These are phyloP conservation scores for Scenedesmus sp. DNA, from an alignment of 163 green algal genomes.

Conservation along the genomic window DNA sequence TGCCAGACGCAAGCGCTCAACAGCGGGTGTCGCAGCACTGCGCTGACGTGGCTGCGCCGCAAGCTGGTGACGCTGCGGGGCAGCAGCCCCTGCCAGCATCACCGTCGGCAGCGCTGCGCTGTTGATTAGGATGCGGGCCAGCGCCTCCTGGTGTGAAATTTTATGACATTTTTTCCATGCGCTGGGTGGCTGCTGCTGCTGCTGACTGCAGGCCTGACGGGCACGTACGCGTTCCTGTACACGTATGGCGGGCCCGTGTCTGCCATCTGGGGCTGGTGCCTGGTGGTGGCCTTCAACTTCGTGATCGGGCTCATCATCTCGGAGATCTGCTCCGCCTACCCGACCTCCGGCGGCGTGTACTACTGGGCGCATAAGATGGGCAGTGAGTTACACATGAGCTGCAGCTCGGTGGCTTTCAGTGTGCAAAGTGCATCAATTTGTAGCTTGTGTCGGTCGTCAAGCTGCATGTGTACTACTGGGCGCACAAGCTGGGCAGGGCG, in stretches of 20 bases:
- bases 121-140: too few species aligned
- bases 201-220: constrained; percentile 50
- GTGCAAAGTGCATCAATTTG: too few species aligned
- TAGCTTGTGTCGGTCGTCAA: too few species aligned
- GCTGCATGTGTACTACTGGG: constrained; percentile 65
- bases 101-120: not conserved
- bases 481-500: constrained; percentile 51
- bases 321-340: constrained; percentile 61
- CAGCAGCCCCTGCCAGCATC: not conserved
- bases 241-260: constrained; percentile 56
- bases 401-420: too few species aligned
- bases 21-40: too few species aligned
- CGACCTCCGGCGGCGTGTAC: constrained; percentile 59
- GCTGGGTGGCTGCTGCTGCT: not conserved
- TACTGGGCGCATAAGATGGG: constrained; percentile 59
- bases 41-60: too few species aligned
- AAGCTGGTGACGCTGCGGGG: not conserved
- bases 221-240: constrained; percentile 57
- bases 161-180: too few species aligned
- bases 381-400: not conserved
- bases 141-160: too few species aligned
- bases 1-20: not conserved
- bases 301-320: constrained; percentile 55
- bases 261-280: constrained; percentile 57
- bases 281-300: constrained; percentile 59